A percentile compares a stretch with the other conserved stretches of the same genome.
These are phyloP conservation scores for Cerrena zonata DNA, from an alignment of 1,284 basidiomycete genomes.

Conservation along the genomic window DNA sequence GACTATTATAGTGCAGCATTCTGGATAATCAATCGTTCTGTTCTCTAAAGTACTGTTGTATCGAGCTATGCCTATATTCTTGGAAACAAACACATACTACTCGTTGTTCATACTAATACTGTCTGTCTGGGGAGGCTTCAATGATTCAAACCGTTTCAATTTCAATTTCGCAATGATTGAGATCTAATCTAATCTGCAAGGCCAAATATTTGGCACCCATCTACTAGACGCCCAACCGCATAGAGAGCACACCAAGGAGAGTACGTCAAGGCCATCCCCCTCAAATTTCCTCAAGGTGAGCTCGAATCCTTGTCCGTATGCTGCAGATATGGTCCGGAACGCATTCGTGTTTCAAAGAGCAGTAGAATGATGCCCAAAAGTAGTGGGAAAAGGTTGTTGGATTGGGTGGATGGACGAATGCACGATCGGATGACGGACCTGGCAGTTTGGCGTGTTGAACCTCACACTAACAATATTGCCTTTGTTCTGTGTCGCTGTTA, in stretches of 20 bases:
- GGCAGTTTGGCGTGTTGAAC: not conserved
- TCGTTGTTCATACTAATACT: no score
- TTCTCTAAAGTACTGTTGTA: no score
- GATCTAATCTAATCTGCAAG: not conserved
- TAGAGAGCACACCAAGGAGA: conserved; percentile 6
- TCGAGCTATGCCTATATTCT: no score
- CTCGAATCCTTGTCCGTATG: conserved; percentile 28
- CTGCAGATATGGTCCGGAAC: conserved; percentile 1
- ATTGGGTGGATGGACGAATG: conserved; percentile 18
- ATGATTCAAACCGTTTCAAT: no score
- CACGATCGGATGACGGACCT: conserved; percentile 1
- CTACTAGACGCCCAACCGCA: conserved; percentile 6
- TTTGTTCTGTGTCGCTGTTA: conserved; percentile 8
- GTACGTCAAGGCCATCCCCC: conserved; percentile 13
- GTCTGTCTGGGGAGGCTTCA: no score
- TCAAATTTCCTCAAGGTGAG: conserved; percentile 55
- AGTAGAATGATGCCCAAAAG: conserved; percentile 3
- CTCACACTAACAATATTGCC: not conserved
- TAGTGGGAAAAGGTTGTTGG: conserved; percentile 34
- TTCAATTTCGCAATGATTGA: no score
- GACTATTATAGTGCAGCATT: no score
- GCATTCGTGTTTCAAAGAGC: conserved; percentile 3
- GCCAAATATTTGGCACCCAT: conserved; percentile 2
- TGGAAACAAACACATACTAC: no score
- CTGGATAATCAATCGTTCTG: no score